Conservation (phyloP, 2,329 filamentous ascomycete species). For the Kalmusia sp. region DNA sequence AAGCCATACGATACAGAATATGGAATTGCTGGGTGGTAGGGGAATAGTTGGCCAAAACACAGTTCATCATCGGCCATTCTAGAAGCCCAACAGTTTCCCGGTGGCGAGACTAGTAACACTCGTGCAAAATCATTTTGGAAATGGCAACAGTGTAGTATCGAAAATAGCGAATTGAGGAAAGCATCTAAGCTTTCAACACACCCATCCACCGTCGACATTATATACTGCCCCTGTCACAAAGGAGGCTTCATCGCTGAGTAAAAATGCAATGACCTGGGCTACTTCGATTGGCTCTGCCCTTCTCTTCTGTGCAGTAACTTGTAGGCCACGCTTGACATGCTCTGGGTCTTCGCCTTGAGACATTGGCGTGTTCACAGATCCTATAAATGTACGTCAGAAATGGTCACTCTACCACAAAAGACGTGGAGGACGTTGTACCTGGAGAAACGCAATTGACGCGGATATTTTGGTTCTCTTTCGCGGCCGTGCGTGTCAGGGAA, state of each 20-base stretch:
- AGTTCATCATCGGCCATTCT: no score
- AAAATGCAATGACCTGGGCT: constrained; percentile 25
- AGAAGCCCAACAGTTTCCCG: no score
- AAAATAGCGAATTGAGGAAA: not conserved
- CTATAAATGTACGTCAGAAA: not conserved
- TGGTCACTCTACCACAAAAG: not conserved
- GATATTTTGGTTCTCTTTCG: constrained; percentile 32
- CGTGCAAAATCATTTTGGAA: no score
- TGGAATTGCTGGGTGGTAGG: no score
- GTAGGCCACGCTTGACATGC: constrained; percentile 20
- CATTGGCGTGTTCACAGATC: constrained; percentile 28
- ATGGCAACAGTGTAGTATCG: no score
- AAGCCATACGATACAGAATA: no score
- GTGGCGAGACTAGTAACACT: no score
- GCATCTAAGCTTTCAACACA: constrained; percentile 6
- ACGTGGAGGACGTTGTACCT: constrained; percentile 10
- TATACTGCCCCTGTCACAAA: constrained; percentile 22
- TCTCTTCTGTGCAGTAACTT: constrained; percentile 22
- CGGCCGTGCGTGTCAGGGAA: constrained; percentile 38
- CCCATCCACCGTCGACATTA: constrained; percentile 22
- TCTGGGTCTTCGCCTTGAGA: constrained; percentile 22
- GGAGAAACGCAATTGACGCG: constrained; percentile 28
- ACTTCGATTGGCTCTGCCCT: constrained; percentile 24
- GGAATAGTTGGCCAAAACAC: no score
- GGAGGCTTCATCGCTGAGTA: constrained; percentile 15